Evolutionary conservation across 2,329 filamentous ascomycete species (phyloP).

Genomic region (Colletotrichum truncatum): DNA sequence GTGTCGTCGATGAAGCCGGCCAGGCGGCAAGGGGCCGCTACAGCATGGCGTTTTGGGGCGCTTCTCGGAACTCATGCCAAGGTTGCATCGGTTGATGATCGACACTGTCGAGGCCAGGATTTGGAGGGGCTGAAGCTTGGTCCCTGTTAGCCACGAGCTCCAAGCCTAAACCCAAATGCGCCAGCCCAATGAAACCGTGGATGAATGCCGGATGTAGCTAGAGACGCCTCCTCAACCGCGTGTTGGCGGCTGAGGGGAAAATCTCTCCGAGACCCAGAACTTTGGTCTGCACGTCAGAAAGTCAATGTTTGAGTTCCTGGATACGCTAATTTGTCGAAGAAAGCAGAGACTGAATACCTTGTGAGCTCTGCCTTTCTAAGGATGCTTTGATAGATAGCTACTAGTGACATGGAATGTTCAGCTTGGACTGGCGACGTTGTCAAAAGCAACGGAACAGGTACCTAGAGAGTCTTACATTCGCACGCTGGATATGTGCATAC

Average conservation of each 20-base stretch:
- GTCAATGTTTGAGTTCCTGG: too few species aligned
- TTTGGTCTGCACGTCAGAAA: too few species aligned
- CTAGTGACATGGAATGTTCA: too few species aligned
- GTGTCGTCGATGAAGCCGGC: background rate
- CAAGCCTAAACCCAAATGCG: background rate
- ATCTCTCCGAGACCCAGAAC: too few species aligned
- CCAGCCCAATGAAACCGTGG: background rate
- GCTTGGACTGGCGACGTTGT: too few species aligned
- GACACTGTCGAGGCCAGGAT: background rate
- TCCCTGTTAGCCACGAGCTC: background rate
- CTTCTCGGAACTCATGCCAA: background rate
- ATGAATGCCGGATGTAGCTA: background rate
- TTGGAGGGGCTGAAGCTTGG: constrained; percentile 7
- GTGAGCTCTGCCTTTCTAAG: too few species aligned
- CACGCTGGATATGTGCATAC: too few species aligned
- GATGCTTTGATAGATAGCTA: too few species aligned
- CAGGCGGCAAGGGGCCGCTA: background rate
- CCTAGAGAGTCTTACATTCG: too few species aligned
- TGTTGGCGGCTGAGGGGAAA: background rate
- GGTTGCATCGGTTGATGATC: background rate
- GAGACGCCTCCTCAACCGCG: background rate
- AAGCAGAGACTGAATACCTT: too few species aligned
- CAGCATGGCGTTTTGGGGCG: background rate
- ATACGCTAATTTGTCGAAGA: too few species aligned
- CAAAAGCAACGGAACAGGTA: too few species aligned